These are phyloP conservation scores for Xerophyta viscosa DNA, from an alignment of 106 monocot genomes.

Conservation along the genomic window DNA sequence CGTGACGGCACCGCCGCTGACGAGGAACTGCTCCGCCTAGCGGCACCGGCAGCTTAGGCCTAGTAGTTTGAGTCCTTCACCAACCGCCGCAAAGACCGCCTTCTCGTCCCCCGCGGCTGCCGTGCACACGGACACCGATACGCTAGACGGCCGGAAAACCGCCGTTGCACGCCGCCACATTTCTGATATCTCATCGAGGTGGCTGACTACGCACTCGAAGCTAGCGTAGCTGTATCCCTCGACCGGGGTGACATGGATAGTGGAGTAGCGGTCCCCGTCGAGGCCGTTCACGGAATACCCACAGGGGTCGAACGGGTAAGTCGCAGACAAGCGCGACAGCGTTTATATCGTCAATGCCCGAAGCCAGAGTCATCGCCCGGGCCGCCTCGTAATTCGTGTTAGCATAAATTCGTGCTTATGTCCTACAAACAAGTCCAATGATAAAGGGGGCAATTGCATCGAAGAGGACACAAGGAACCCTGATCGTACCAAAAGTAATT, in stretches of 20 bases:
- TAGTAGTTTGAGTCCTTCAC: conserved; percentile 11
- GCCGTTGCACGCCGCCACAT: conserved; percentile 14
- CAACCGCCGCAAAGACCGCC: conserved; percentile 2
- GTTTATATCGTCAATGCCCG: conserved; percentile 32
- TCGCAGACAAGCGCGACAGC: conserved; percentile 35
- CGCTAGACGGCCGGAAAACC: conserved; percentile 40
- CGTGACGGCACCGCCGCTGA: conserved; percentile 23
- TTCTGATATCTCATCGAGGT: conserved; percentile 2
- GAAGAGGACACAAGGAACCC: too few relatives aligned
- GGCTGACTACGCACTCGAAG: conserved; percentile 44
- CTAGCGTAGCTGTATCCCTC: conserved; percentile 76
- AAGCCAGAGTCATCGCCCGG: conserved; percentile 35
- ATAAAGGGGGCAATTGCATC: too few relatives aligned
- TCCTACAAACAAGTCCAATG: too few relatives aligned
- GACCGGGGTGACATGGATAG: conserved; percentile 76
- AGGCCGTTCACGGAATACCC: conserved; percentile 84
- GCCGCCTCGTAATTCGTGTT: conserved; percentile 28
- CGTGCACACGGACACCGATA: conserved; percentile 35
- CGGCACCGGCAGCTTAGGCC: conserved; percentile 25
- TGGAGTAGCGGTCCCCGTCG: conserved; percentile 34
- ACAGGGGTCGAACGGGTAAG: conserved; percentile 62
- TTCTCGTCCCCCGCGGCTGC: not conserved
- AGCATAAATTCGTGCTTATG: too few relatives aligned
- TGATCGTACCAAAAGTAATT: too few relatives aligned
- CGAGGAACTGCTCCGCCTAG: conserved; percentile 22